These are phyloP conservation scores for Lathyrus aphaca DNA, from an alignment of 306 rosid genomes.

Conservation along the genomic window DNA sequence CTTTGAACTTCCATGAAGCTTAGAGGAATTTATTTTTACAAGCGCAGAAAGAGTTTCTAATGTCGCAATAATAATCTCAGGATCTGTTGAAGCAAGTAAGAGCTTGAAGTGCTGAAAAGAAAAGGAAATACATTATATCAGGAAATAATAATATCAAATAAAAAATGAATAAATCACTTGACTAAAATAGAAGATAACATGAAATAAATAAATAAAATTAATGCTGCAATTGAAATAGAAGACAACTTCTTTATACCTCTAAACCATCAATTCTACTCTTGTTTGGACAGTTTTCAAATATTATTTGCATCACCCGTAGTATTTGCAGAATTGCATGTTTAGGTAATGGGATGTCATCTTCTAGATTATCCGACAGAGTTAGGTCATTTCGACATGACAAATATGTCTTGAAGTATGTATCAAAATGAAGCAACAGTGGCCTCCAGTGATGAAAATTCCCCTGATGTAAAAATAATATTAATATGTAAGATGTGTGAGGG, in stretches of 20 bases:
- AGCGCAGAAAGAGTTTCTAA: slow-evolving; percentile 91
- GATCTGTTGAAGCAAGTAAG: slow-evolving; percentile 87
- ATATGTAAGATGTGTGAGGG: slow-evolving; percentile 27
- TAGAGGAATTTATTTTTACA: slow-evolving; percentile 90
- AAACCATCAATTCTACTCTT: slow-evolving; percentile 91
- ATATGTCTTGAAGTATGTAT: slow-evolving; percentile 90
- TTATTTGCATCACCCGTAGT: slow-evolving; percentile 90
- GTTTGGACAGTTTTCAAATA: slow-evolving; percentile 91
- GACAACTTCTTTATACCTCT: slow-evolving; percentile 61
- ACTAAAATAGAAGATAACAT: slow-evolving; percentile 10
- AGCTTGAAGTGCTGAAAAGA: slow-evolving; percentile 88
- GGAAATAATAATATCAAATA: slow-evolving; percentile 23
- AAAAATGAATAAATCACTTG: slow-evolving; percentile 9
- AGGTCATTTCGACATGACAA: slow-evolving; percentile 85
- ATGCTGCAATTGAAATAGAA: slow-evolving; percentile 13
- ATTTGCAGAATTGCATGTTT: slow-evolving; percentile 86
- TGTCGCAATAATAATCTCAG: slow-evolving; percentile 83
- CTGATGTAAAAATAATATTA: slow-evolving; percentile 49
- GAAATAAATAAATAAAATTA: slow-evolving; percentile 1
- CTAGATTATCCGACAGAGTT: slow-evolving; percentile 79
- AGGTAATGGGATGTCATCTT: slow-evolving; percentile 83
- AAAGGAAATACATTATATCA: slow-evolving; percentile 4
- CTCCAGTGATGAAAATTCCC: slow-evolving; percentile 99
- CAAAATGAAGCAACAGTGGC: slow-evolving; percentile 87
- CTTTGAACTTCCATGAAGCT: slow-evolving; percentile 91